Conservation (phyloP, 805 yeast species). For the Schwanniomyces sp. region DNA sequence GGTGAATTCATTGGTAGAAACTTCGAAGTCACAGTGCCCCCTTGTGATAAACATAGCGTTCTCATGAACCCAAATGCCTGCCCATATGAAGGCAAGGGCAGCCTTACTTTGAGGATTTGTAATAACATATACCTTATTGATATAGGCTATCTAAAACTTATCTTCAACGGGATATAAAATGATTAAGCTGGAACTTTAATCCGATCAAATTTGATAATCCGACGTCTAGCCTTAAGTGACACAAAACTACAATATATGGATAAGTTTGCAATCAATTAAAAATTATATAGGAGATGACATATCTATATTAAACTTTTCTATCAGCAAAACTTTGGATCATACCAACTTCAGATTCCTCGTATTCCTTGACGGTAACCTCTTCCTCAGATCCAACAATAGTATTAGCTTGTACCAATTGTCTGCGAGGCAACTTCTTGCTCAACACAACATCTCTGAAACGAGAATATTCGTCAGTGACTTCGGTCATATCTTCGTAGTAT, state of each 20-base stretch:
- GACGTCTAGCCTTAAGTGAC: background rate
- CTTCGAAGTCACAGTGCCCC: background rate
- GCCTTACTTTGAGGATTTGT: conserved; percentile 1
- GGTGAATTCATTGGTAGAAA: background rate
- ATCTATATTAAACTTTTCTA: conserved; percentile 24
- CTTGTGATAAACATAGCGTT: background rate
- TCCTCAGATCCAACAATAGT: conserved; percentile 47
- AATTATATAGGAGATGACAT: background rate
- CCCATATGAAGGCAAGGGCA: background rate
- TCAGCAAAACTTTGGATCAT: conserved; percentile 78
- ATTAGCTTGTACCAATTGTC: conserved; percentile 82
- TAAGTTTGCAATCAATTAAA: background rate
- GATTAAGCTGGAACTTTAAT: background rate
- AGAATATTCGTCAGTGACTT: conserved; percentile 62
- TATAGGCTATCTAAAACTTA: background rate
- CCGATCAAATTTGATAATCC: background rate
- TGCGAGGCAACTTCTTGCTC: conserved; percentile 75
- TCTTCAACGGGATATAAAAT: background rate
- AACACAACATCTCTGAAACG: conserved; percentile 67
- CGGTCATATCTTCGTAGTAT: conserved; percentile 68
- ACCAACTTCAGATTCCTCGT: conserved; percentile 70
- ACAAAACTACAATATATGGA: background rate
- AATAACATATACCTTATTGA: conserved; percentile 1
- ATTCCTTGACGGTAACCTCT: conserved; percentile 61
- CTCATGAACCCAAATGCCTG: background rate